Conservation (phyloP, 2,329 filamentous ascomycete species). For the Alternaria ventricosa region DNA sequence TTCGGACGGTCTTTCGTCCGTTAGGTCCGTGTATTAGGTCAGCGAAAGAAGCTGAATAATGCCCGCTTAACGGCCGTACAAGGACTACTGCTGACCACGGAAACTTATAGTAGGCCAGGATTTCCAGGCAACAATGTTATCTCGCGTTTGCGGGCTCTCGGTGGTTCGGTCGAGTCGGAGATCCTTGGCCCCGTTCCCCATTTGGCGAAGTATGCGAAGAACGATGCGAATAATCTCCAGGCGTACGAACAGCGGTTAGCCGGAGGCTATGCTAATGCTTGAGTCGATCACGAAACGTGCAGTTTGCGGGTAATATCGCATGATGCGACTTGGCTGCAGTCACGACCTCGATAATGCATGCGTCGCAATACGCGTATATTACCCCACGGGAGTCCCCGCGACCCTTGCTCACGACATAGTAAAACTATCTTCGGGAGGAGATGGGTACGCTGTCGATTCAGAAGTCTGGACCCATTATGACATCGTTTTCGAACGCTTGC, state of each 20-base stretch:
- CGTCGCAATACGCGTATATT: not conserved
- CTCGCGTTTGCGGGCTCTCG: not conserved
- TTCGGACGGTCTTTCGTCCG: constrained; percentile 23
- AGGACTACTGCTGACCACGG: constrained; percentile 13
- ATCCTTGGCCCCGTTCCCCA: constrained; percentile 3
- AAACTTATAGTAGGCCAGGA: constrained; percentile 16
- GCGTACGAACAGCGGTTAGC: not conserved
- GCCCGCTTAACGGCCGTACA: constrained; percentile 2
- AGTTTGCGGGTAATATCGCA: not conserved
- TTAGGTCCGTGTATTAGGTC: constrained; percentile 16
- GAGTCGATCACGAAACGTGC: not conserved
- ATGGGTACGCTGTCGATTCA: not conserved
- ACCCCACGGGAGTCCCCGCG: not conserved
- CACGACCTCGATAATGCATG: not conserved
- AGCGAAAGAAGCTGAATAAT: constrained; percentile 20
- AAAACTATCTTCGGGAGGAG: not conserved
- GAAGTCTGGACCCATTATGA: not conserved
- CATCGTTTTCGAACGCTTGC: constrained; percentile 4
- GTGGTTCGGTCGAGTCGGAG: constrained; percentile 1
- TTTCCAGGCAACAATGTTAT: constrained; percentile 19
- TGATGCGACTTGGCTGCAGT: not conserved
- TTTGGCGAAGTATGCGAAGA: constrained; percentile 10
- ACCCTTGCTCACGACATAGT: not conserved
- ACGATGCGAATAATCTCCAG: not conserved
- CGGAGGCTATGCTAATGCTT: constrained; percentile 5